phyloP scores from a whole-genome alignment of 1,139 yeast species.

The Yamadazyma friedrichii region DNA sequence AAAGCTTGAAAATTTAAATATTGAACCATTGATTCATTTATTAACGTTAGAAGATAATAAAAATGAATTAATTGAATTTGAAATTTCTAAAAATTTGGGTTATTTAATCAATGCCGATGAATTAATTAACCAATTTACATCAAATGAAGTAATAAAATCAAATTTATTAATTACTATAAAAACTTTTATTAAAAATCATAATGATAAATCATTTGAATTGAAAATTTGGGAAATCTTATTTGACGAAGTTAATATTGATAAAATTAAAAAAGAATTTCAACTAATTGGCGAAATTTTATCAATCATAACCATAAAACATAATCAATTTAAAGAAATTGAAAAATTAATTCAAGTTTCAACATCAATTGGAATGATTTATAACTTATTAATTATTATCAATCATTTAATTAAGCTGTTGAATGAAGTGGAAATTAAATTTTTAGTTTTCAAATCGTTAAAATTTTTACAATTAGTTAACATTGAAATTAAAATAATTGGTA shows the following conservation, averaged over 20 bases:
- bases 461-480: slow-evolving; percentile 27
- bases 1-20: slow-evolving; percentile 16
- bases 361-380: slow-evolving; percentile 24
- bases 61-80: slow-evolving; percentile 19
- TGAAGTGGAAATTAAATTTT: slow-evolving; percentile 14
- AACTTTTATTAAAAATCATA: slow-evolving; percentile 10
- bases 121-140: slow-evolving; percentile 16
- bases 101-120: slow-evolving; percentile 15
- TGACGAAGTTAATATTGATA: slow-evolving; percentile 9
- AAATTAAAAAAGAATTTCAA: slow-evolving; percentile 18
- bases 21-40: slow-evolving; percentile 18
- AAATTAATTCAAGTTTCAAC: slow-evolving; percentile 12
- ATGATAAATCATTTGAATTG: slow-evolving; percentile 9
- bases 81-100: slow-evolving; percentile 15
- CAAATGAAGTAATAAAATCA: slow-evolving; percentile 8
- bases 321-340: slow-evolving; percentile 18
- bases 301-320: slow-evolving; percentile 19
- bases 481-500: slow-evolving; percentile 39
- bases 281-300: slow-evolving; percentile 33
- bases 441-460: slow-evolving; percentile 14
- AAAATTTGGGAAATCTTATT: slow-evolving; percentile 8
- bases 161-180: slow-evolving; percentile 12
- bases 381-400: slow-evolving; percentile 35
- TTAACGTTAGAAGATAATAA: slow-evolving; percentile 12
- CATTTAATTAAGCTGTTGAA: slow-evolving; percentile 24